Evolutionary conservation across 2,329 filamentous ascomycete species (phyloP), one percentile per base, ranked within the genome.

Genomic region (Rhinocladiella similis): DNA sequence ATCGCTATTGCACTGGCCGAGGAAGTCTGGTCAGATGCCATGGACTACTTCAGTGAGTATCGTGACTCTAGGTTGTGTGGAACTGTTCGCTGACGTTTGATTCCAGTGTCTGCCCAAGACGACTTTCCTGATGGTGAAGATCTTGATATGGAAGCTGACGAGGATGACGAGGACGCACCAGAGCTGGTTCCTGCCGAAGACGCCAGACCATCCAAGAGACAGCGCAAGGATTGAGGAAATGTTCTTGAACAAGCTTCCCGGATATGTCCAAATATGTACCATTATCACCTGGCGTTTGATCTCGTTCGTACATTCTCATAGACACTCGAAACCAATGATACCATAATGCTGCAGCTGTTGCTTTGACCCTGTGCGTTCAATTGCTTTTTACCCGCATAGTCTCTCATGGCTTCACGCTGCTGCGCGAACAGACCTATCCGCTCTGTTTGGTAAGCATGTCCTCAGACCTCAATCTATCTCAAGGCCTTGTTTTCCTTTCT

Each of bases 1-100:
- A 73, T 97, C 47, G 92, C 92, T 38, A 81, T 91, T 61, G 81
- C 85, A 58, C 80, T 97, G 65, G 85, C 88, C 6, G 92, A 97
- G 70, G 93, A 97, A 65, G 77, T 97, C n/a, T 66, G 62, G 62
- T 27, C 59, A 13, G 56, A 66, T 36, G 62, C 59, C 43, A 61
- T 66, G 56, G 63, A 66, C 35, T 62, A 59, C 48, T 66, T 59
- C 58, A 61, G 59, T 53, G 49, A 50, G 45, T 33, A 33, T 33
- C 10, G 4, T 39, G 16, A 4, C 18, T 29, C 18, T 39, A 3
- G 7, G 14, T 33, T 42, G 25, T 27, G 6, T 46, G 18, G 5
- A 36, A 18, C 7, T 13, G 2, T 19, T 6, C 10, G 46, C 49
- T 56, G 43, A 56, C 53, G 3, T n/a, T 20, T 45, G 7, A 12